Percentiles rank a stretch among this genome's conserved stretches.
These are phyloP conservation scores for Nigrospora sphaerica DNA, from an alignment of 2,329 filamentous ascomycete genomes.

Conservation along the genomic window DNA sequence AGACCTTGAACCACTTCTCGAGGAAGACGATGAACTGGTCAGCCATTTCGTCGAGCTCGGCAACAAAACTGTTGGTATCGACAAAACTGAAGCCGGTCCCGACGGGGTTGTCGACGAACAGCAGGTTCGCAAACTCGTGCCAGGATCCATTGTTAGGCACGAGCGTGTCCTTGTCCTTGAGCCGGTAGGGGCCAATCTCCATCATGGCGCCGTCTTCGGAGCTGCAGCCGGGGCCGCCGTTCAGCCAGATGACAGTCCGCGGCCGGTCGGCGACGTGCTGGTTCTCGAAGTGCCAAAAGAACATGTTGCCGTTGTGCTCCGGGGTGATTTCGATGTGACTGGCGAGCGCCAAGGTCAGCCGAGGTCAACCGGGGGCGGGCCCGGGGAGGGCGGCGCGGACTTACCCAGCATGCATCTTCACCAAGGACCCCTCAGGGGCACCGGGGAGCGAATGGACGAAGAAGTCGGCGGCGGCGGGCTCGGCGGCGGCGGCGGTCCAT, in stretches of 20 bases:
- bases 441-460: slow-evolving; percentile 83
- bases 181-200: slow-evolving; percentile 88
- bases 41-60: slow-evolving; percentile 84
- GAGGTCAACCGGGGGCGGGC: not conserved
- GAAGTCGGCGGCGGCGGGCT: slow-evolving; percentile 71
- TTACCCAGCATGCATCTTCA: slow-evolving; percentile 99
- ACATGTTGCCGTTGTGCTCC: slow-evolving; percentile 84
- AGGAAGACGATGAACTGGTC: slow-evolving; percentile 81
- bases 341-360: slow-evolving; percentile 10
- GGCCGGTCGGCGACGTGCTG: slow-evolving; percentile 88
- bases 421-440: slow-evolving; percentile 65
- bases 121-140: slow-evolving; percentile 95
- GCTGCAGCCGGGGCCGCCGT: slow-evolving; percentile 93
- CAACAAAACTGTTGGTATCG: slow-evolving; percentile 78
- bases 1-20: slow-evolving; percentile 84
- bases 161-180: slow-evolving; percentile 67
- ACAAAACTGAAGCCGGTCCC: slow-evolving; percentile 96
- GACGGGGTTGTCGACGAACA: slow-evolving; percentile 96
- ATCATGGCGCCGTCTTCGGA: slow-evolving; percentile 96
- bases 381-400: slow-evolving; percentile 19
- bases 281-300: slow-evolving; percentile 98
- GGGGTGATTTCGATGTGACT: slow-evolving; percentile 89
- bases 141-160: slow-evolving; percentile 88
- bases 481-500: slow-evolving; percentile 23
- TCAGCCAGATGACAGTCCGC: slow-evolving; percentile 92